These are phyloP conservation scores for Fusarium mundagurra DNA, from an alignment of 2,329 filamentous ascomycete genomes.

Conservation along the genomic window DNA sequence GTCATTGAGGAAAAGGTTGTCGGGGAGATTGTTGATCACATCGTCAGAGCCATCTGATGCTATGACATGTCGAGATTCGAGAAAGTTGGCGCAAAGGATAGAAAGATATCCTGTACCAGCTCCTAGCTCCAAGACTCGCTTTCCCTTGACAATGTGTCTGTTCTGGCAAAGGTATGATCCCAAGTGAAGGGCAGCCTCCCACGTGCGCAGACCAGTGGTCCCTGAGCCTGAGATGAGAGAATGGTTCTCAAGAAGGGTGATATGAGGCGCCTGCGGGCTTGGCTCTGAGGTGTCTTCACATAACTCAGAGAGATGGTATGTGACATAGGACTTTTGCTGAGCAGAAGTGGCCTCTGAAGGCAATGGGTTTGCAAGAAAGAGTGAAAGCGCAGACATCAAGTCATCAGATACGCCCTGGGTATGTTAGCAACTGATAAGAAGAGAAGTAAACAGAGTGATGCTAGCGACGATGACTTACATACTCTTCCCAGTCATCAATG, in stretches of 20 bases:
- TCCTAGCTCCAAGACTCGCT: constrained; percentile 75
- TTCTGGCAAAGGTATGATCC: constrained; percentile 72
- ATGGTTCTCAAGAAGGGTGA: constrained; percentile 76
- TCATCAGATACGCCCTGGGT: constrained; percentile 83
- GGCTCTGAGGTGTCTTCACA: constrained; percentile 5
- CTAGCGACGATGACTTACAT: constrained; percentile 69
- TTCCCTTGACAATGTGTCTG: constrained; percentile 57
- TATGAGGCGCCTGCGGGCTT: constrained; percentile 31
- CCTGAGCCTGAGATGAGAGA: constrained; percentile 75
- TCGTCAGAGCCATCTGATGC: constrained; percentile 80
- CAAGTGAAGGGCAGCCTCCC: constrained; percentile 82
- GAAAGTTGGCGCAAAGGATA: constrained; percentile 75
- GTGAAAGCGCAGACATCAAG: constrained; percentile 75
- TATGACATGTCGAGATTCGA: constrained; percentile 67
- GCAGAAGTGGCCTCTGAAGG: constrained; percentile 72
- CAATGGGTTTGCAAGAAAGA: constrained; percentile 70
- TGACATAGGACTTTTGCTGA: constrained; percentile 79
- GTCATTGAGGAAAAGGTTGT: constrained; percentile 75
- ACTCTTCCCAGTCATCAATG: constrained; percentile 83
- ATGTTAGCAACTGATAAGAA: constrained; percentile 35
- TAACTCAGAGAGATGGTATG: constrained; percentile 65
- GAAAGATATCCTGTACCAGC: constrained; percentile 81
- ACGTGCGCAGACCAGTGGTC: constrained; percentile 81
- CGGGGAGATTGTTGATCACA: constrained; percentile 73
- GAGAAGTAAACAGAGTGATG: not conserved